Evolutionary conservation across 768 basidiomycete genomes (phyloP), one percentile per base, ranked within the genome.

Genomic region (Tremella yokohamensis): DNA sequence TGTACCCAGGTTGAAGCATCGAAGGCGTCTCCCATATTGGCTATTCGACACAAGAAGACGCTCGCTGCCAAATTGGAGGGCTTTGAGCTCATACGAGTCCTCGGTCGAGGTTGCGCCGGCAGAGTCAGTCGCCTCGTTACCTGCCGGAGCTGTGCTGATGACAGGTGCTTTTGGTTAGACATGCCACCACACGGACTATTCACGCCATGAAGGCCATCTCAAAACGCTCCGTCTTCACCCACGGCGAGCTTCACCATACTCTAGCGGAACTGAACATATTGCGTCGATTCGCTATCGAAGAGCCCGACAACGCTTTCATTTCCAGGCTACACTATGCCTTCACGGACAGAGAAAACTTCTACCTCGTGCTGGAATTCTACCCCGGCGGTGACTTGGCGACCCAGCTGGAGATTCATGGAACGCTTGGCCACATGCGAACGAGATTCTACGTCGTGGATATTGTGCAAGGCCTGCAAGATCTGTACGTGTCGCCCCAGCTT

Each of bases 391-490:
- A 99, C 75, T 82, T 99, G 40, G 96, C 94, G 11, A 98, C 96
- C 24, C 96, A 98, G 77, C 86, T 99, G 60, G 90, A 92, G 44
- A 84, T 93, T 39, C 93, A 92, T 89, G 92, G 94, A 13, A 83
- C 90, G 44, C 80, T 99, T 6, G 96, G 96, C 1, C 84, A 90
- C 18, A 90, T 96, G 69, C 85, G 96, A 34, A 91, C 94, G 20
- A 83, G 96, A 18, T 99, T 99, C 79, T 99, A 98, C 71, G 90
- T 92, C 26, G 90, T 90, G 18, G 96, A 99, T 76, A 94, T 99
- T 56, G 90, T 75, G 9, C 92, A 97, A 70, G 96, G 94, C 49
- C 85, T 94, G 34, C 92, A 96, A 78, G 91, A 92, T 39, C 81
- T 99, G 40, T 73, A 40, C 61, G 72, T 62, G 8, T 15, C 4